Evolutionary conservation across 106 monocot genomes (phyloP).

Genomic region (Apostasia ramifera): DNA sequence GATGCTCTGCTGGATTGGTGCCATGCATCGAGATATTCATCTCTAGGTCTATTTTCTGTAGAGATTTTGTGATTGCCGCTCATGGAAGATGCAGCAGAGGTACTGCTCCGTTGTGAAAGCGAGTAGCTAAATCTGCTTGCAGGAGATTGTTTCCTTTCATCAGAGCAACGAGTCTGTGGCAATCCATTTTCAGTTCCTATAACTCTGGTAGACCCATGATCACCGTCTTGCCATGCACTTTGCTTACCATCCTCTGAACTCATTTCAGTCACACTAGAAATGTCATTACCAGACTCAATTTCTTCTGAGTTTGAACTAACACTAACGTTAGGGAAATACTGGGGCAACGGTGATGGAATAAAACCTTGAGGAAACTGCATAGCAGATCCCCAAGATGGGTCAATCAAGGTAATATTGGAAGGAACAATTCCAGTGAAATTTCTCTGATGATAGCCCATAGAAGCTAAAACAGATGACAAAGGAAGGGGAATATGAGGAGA

Average conservation of each 20-base stretch:
- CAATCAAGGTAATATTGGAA: conserved; percentile 31
- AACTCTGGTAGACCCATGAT: conserved; percentile 27
- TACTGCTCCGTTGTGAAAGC: conserved; percentile 13
- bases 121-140: conserved; percentile 13
- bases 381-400: conserved; percentile 40
- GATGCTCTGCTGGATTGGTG: conserved; percentile 23
- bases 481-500: conserved; percentile 36
- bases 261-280: conserved; percentile 16
- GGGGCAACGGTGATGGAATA: conserved; percentile 35
- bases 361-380: conserved; percentile 58
- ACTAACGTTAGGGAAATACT: conserved; percentile 26
- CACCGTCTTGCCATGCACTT: conserved; percentile 30
- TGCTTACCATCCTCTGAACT: conserved; percentile 30
- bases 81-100: conserved; percentile 18
- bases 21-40: conserved; percentile 24
- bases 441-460: conserved; percentile 39
- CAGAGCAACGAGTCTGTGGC: conserved; percentile 19
- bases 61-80: conserved; percentile 29
- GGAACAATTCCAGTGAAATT: conserved; percentile 41
- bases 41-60: conserved; percentile 22
- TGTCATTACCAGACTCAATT: conserved; percentile 29
- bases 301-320: conserved; percentile 40
- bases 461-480: conserved; percentile 35
- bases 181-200: conserved; percentile 25
- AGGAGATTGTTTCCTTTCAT: conserved; percentile 21